phyloP scores from a whole-genome alignment of 345 rosid species.

The Bretschneidera sinensis region DNA sequence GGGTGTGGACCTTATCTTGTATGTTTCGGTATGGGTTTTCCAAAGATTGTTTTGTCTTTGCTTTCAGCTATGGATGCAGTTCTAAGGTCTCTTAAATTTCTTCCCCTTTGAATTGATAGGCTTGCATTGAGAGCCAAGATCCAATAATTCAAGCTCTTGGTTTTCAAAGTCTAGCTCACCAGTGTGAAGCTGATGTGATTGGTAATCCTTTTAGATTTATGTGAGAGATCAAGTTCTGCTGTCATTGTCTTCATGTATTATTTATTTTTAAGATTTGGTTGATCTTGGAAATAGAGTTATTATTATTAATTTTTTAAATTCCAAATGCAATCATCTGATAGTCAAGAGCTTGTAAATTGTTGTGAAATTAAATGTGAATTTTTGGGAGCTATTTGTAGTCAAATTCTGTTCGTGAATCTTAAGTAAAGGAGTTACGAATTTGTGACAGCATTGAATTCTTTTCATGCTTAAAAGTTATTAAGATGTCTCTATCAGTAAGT shows the following conservation, averaged over 20 bases:
- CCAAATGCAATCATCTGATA: neutral
- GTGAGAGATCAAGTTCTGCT: neutral
- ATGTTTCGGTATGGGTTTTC: constrained; percentile 71
- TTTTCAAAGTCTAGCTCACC: constrained; percentile 88
- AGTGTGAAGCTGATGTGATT: constrained; percentile 93
- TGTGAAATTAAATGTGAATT: neutral
- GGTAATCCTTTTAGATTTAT: too few species aligned
- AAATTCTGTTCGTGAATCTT: too few species aligned
- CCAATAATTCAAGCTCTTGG: constrained; percentile 70
- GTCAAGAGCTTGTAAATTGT: too few species aligned
- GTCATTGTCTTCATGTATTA: neutral
- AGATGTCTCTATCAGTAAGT: too few species aligned
- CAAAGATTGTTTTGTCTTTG: constrained; percentile 17
- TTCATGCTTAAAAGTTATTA: too few species aligned
- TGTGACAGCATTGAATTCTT: too few species aligned
- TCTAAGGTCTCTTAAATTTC: constrained; percentile 11
- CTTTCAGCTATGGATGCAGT: constrained; percentile 15
- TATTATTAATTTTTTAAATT: too few species aligned
- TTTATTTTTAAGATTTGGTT: neutral
- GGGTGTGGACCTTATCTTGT: constrained; percentile 94
- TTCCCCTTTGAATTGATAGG: constrained; percentile 39
- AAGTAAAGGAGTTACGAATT: too few species aligned
- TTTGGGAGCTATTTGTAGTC: too few species aligned
- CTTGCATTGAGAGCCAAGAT: constrained; percentile 81
- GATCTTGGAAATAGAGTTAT: neutral